Base-by-base conservation (phyloP, 306 rosid species). In the Luffa aegyptiaca region DNA sequence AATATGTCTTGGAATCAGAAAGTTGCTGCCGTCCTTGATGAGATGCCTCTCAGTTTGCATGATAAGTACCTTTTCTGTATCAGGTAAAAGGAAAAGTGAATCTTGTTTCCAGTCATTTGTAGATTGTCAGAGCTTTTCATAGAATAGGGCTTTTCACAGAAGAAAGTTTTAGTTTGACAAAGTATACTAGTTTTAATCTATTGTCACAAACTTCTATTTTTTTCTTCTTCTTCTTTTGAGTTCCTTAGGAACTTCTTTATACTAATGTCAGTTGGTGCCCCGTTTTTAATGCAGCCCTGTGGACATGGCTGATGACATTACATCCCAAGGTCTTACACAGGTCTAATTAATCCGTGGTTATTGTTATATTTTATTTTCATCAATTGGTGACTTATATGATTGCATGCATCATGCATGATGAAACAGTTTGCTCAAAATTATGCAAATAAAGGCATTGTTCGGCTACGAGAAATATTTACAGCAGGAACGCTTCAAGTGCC, bases 51-150 rank as follows among this genome's bases (percentile, higher is more conserved):
- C 65, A 82, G 90, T 56, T 85, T 94, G 88, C 90, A 81, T 26
- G 97, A 94, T 26, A 94, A 91, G 85, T 95, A 89, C 89, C 93
- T 91, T 80, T 95, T 95, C 79, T 88, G 91, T 76, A 88, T 90
- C 86, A 92, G 98, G 97, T 92, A 85, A 81, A 41, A 66, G 31
- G 20, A 77, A 10, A 58, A 17, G 9, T 8, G 65, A 41, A 51
- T 63, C 42, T 65, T 45, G 26, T 45, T 17, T 17, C 10, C 59
- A 33, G 57, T 64, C 75, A 33, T 79, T 46, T 48, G 42, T 48
- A 42, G 45, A 66, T 52, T 79, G 31, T 33, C 6, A 8, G 79
- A 73, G 18, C 33, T 21, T 82, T 14, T 75, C 45, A 77, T 11
- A 48, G 71, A 84, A 79, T 83, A 76, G 78, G 73, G 14, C 8